Conservation (phyloP, 768 basidiomycete genomes). For the Lactifluus rugatus region DNA sequence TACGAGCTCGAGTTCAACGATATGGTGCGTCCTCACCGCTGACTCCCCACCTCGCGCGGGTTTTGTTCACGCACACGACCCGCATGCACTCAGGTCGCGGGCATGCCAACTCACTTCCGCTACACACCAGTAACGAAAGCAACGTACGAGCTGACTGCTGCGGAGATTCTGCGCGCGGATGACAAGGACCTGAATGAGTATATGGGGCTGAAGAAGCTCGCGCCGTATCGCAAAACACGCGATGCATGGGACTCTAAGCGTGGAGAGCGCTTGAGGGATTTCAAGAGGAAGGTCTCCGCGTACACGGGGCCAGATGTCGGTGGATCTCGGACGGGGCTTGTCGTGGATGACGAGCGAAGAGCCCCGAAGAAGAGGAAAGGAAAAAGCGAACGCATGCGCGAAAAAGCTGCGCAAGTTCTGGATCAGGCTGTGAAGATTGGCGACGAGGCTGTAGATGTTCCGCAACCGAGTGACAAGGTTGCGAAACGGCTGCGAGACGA, state of each 20-base stretch:
- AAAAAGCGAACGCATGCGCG: conserved; percentile 56
- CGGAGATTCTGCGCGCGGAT: conserved; percentile 83
- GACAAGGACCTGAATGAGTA: conserved; percentile 91
- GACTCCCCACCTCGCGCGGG: background rate
- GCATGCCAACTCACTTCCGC: conserved; percentile 86
- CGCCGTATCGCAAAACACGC: conserved; percentile 69
- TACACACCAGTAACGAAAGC: conserved; percentile 64
- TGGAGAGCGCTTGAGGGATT: conserved; percentile 56
- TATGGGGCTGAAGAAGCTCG: conserved; percentile 81
- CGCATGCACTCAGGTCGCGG: conserved; percentile 54
- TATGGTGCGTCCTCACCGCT: conserved; percentile 46
- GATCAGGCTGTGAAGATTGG: conserved; percentile 18
- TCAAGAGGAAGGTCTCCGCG: conserved; percentile 51
- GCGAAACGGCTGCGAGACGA: background rate
- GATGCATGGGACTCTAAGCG: conserved; percentile 57
- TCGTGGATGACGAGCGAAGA: conserved; percentile 24
- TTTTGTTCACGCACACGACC: background rate
- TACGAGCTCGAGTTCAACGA: conserved; percentile 93
- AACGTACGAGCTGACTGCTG: conserved; percentile 61
- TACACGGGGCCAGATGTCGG: conserved; percentile 27
- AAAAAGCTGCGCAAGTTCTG: conserved; percentile 30
- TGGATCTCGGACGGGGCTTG: conserved; percentile 13
- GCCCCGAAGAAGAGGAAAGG: conserved; percentile 52
- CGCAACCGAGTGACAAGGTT: background rate
- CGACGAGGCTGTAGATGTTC: conserved; percentile 1